Evolutionary conservation across 179 eudicot species (phyloP), one percentile per base, ranked within the genome.

Genomic region (Carnegiea gigantea): DNA sequence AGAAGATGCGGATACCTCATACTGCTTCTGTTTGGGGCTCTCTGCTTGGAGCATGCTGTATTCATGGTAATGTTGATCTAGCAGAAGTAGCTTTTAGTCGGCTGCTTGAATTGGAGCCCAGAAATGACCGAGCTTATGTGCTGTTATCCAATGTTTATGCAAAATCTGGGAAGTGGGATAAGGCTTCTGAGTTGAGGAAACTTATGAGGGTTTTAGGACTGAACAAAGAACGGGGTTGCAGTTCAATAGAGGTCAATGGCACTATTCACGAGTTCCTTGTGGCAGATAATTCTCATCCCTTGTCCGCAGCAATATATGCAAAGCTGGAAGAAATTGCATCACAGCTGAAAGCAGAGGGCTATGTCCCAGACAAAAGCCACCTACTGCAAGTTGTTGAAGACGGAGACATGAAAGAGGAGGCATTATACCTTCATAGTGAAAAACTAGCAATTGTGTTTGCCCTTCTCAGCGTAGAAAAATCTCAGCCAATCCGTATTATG

Each of bases 221-320:
- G 59, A 84, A 84, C 84, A 87, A 89, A 80, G 88, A 86, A 75
- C 86, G 28, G 86, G 88, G 92, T 46, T 88, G 88, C 70, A 86
- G 89, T 81, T 87, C 77, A 33, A 60, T 60, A 60, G 67, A 86
- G 78, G 87, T 85, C 33, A 38, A 73, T 62, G 87, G 89, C 68
- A 54, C 44, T 15, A 78, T 88, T 75, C 89, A 90, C 67, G 86
- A 86, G 84, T 90, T 90, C 78, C 81, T 83, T n/a, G 90, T 86
- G 59, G 92, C 67, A 60, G 67, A 60, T 4, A 60, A 36, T 36
- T 83, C 88, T 70, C 89, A 86, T 70, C 84, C 86, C 24, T n/a
- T 54, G 71, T 83, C 87, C 14, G 43, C 59, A 54, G 54, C 85
- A 72, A 86, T 86, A 68, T 86, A 88, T 74, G 33, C 70, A 21